Percentiles rank a stretch among this genome's conserved stretches.
Conservation (phyloP, 345 rosid species). For the Rhizophora mangle region DNA sequence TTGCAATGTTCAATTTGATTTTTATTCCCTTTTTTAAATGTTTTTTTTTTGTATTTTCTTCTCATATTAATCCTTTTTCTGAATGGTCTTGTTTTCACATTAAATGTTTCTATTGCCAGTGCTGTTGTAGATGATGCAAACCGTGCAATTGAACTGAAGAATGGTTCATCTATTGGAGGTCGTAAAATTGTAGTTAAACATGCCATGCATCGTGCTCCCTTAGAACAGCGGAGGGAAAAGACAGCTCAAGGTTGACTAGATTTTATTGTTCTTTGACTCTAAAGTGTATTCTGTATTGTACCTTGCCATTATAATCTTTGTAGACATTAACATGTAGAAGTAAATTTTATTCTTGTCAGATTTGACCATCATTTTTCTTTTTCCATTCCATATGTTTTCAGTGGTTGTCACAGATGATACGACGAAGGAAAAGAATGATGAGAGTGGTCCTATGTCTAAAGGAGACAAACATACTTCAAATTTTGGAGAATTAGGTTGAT, state of each 20-base stretch:
- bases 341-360: not conserved
- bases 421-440: slow-evolving; percentile 26
- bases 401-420: slow-evolving; percentile 36
- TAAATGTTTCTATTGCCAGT: slow-evolving; percentile 32
- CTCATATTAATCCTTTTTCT: not conserved
- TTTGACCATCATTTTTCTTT: not conserved
- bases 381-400: not conserved
- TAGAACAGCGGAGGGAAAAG: slow-evolving; percentile 68
- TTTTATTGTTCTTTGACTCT: slow-evolving; percentile 11
- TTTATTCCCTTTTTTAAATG: not conserved
- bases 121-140: slow-evolving; percentile 85
- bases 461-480: slow-evolving; percentile 34
- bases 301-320: not conserved
- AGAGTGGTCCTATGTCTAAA: slow-evolving; percentile 25
- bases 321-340: not conserved
- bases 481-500: slow-evolving; percentile 29
- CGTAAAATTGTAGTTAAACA: slow-evolving; percentile 79
- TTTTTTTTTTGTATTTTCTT: not conserved
- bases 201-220: slow-evolving; percentile 71
- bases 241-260: slow-evolving; percentile 45
- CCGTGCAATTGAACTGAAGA: slow-evolving; percentile 72
- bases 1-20: not conserved
- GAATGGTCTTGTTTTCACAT: not conserved
- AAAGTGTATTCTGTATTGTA: not conserved
- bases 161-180: slow-evolving; percentile 64